Evolutionary conservation across 179 eudicot genomes (phyloP), one percentile per base, ranked within the genome.

Genomic region (Silene noctiflora): DNA sequence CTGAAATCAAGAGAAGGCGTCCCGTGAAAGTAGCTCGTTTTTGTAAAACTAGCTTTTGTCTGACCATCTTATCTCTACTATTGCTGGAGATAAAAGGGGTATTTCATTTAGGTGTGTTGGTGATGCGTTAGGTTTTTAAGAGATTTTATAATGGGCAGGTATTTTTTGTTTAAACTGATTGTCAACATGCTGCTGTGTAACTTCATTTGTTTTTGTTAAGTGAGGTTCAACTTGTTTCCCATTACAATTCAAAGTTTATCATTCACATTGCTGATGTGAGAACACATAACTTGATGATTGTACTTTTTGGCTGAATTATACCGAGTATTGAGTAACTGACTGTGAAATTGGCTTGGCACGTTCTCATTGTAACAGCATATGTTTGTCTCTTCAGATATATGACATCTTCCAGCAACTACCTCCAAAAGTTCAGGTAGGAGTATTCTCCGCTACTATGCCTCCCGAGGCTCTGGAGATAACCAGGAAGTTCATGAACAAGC

Each of bases 391-490:
- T 29, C 75, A 84, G 87, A 84, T 84, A 42, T 84, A 82, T 77
- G 87, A 84, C 74, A 84, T 84, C 7, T 84, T 84, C 76, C 87
- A 84, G 82, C 82, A 59, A 21, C 70, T 85, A 22, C 87, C 87
- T 3, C 85, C 85, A 0, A 85, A 82, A 58, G 75, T 85, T 67
- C 87, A 85, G 66, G 84, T 82, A 27, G 87, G 87, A 71, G 87
- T 85, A 6, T 85, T 85, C 31, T 85, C 87, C 7, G 85, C 87
- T 3, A 85, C 85, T 6, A 85, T 85, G 87, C 87, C 87, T 0
- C 85, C 87, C 19, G 87, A 85, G 77, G 87, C 87, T 65, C 84
- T 85, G 21, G 85, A 85, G 58, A 85, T 85, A 0, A 85, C 87
- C 53, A 68, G 87, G 58, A 85, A 85, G 63, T 85, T 85, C 82